Conservation (phyloP, 768 basidiomycete species). For the Tylopilus cervinicoccineus region DNA sequence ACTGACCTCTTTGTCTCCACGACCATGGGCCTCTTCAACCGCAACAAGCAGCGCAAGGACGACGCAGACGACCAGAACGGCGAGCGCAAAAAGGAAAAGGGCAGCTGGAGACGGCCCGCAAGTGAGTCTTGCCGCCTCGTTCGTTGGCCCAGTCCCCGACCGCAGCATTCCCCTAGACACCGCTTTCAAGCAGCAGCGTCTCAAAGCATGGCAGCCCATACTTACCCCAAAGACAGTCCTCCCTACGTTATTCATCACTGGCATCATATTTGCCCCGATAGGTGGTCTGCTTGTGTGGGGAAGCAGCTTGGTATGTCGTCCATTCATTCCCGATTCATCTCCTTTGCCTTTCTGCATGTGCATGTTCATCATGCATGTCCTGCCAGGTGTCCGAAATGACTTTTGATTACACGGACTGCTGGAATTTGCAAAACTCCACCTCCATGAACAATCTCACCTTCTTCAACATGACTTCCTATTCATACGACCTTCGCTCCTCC, state of each 20-base stretch:
- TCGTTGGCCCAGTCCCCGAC: slow-evolving; percentile 8
- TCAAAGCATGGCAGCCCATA: slow-evolving; percentile 99
- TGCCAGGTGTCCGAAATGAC: slow-evolving; percentile 85
- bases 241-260: slow-evolving; percentile 93
- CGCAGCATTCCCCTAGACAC: slow-evolving; percentile 58
- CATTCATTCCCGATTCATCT: slow-evolving; percentile 23
- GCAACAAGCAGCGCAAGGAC: slow-evolving; percentile 40
- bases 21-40: slow-evolving; percentile 56
- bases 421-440: slow-evolving; percentile 45
- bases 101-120: slow-evolving; percentile 76
- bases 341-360: slow-evolving; percentile 2
- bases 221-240: slow-evolving; percentile 96
- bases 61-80: slow-evolving; percentile 37
- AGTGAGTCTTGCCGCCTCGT: slow-evolving; percentile 47
- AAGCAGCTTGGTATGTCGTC: slow-evolving; percentile 50
- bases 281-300: slow-evolving; percentile 96
- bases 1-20: slow-evolving; percentile 1
- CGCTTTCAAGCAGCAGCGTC: slow-evolving; percentile 97
- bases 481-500: slow-evolving; percentile 61
- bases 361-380: not conserved
- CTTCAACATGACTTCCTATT: slow-evolving; percentile 56
- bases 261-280: slow-evolving; percentile 92
- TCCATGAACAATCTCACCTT: slow-evolving; percentile 38
- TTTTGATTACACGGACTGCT: slow-evolving; percentile 93
- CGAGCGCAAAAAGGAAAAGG: slow-evolving; percentile 76